Evolutionary conservation across 345 rosid species (phyloP), one percentile per base, ranked within the genome.

Genomic region (Syzygium aqueum): DNA sequence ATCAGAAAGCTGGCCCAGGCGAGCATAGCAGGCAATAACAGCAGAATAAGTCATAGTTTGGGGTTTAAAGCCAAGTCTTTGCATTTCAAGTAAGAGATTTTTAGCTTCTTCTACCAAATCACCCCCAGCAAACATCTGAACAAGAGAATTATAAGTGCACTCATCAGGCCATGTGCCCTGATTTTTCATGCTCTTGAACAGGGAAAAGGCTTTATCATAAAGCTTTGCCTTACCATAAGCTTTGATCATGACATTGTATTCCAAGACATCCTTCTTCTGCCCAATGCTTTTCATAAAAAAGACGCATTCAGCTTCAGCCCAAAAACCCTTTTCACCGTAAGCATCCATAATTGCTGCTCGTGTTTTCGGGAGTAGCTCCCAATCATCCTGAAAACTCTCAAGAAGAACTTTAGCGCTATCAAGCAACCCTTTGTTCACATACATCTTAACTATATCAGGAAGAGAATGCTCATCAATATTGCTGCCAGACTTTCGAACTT

Each of bases 131-230:
- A 91, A 90, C 99, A 97, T 97, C 91, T 97, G 98, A 53, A 94
- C 89, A 46, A 96, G 91, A 83, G 99, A 95, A 89, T 95, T 96
- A 86, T 93, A 95, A 25, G 98, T 96, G 90, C 96, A 94, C 22
- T 93, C 94, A 87, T 97, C 99, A 11, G 99, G 98, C 97, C 98
- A 96, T 82, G 93, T 91, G 40, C 99, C 99, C 27, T 92, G 95
- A 28, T 94, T 93, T 92, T 94, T 97, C 99, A 97, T 96, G 89
- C 85, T 91, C 89, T 91, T 95, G 89, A 94, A 94, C 86, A 97
- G 93, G 86, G 93, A 94, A 88, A 93, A 90, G 50, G 99, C 98
- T 93, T 97, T 94, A 89, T 96, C 98, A 85, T 94, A 94, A 90
- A 94, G 93, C 84, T 91, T 93, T 5, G 93, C 96, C 91, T 89